Conservation (phyloP, 2,329 filamentous ascomycete genomes). For the Pseudodiploospora longispora region DNA sequence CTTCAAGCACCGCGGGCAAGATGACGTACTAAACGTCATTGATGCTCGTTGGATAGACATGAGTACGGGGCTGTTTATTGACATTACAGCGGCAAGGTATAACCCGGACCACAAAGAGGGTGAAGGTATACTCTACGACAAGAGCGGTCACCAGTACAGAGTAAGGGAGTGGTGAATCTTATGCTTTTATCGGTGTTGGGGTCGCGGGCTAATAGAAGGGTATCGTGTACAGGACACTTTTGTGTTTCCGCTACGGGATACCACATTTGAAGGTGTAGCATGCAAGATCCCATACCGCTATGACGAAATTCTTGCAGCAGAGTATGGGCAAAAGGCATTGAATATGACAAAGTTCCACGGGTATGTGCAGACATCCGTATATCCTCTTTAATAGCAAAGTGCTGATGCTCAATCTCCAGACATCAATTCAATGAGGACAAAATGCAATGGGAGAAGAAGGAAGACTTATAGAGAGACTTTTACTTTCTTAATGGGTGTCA, state of each 20-base stretch:
- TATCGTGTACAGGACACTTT: constrained; percentile 37
- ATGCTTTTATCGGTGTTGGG: too few relatives aligned
- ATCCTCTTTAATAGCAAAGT: background rate
- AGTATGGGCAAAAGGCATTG: constrained; percentile 48
- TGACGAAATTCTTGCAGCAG: constrained; percentile 47
- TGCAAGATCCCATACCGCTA: constrained; percentile 60
- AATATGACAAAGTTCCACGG: constrained; percentile 41
- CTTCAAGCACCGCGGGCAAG: constrained; percentile 27
- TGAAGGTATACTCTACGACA: constrained; percentile 40
- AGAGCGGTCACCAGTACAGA: constrained; percentile 42
- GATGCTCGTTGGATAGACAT: constrained; percentile 44
- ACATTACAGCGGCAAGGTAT: constrained; percentile 44
- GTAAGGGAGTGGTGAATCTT: constrained; percentile 19
- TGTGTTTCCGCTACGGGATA: constrained; percentile 61
- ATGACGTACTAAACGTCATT: constrained; percentile 34
- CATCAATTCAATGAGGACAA: constrained; percentile 32
- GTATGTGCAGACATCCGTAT: constrained; percentile 28
- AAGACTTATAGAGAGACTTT: too few relatives aligned
- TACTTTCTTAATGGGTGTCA: too few relatives aligned
- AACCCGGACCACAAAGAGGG: constrained; percentile 34
- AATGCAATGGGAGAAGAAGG: constrained; percentile 22
- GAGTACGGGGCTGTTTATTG: constrained; percentile 38
- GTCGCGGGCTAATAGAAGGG: background rate
- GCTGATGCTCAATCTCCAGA: constrained; percentile 16
- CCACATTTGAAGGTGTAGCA: constrained; percentile 57